Conservation (phyloP, 2,329 filamentous ascomycete genomes). For the Diaporthe vexans region DNA sequence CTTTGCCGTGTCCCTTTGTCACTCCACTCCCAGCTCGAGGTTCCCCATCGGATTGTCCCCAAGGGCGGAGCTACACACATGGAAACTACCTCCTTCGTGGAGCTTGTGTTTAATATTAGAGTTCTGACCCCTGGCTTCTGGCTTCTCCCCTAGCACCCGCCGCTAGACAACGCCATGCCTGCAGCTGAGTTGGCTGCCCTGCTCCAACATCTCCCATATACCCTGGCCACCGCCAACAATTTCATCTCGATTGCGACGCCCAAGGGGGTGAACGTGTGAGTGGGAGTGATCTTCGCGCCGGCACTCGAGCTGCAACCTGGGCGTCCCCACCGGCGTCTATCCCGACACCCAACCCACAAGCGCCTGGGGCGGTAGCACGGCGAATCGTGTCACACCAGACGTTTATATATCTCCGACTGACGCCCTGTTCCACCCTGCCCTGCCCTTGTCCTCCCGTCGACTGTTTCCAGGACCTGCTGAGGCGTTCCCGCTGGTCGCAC, state of each 20-base stretch:
- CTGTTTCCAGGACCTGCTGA: background rate
- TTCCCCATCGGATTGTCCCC: background rate
- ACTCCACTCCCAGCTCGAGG: background rate
- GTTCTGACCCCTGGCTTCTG: conserved; percentile 12
- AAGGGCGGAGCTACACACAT: background rate
- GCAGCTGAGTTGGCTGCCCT: conserved; percentile 22
- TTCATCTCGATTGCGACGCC: conserved; percentile 4
- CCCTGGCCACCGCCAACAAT: background rate
- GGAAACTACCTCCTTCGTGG: conserved; percentile 11
- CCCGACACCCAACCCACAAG: conserved; percentile 4
- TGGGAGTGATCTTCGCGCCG: background rate
- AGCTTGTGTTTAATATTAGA: conserved; percentile 3
- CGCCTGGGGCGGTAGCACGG: conserved; percentile 35
- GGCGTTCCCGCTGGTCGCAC: conserved; percentile 30
- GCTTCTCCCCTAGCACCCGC: background rate
- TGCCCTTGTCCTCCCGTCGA: background rate
- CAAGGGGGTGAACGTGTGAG: background rate
- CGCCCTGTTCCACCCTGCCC: background rate
- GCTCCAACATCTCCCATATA: conserved; percentile 20
- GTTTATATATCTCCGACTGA: conserved; percentile 23
- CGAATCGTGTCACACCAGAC: conserved; percentile 31
- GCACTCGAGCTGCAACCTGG: background rate
- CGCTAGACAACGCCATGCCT: conserved; percentile 18
- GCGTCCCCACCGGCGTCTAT: conserved; percentile 25
- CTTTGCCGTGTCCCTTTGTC: conserved; percentile 16